Evolutionary conservation across 1,284 basidiomycete species (phyloP).

Genomic region (Mycocalia duriaeana): DNA sequence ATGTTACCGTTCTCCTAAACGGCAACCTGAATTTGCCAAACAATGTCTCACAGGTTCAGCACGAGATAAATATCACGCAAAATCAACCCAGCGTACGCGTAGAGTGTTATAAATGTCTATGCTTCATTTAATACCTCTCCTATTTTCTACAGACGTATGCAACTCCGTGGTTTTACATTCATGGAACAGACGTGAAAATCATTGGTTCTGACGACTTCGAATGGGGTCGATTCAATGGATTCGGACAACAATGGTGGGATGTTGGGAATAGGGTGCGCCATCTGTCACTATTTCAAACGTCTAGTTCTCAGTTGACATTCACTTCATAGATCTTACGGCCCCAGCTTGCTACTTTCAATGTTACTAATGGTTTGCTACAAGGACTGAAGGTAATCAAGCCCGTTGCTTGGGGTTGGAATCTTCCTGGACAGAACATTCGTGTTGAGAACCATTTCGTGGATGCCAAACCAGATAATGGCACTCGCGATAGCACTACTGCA

Average conservation of each 20-base stretch:
- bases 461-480: slow-evolving; percentile 36
- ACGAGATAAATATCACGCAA: slow-evolving; percentile 26
- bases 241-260: slow-evolving; percentile 48
- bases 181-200: slow-evolving; percentile 31
- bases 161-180: slow-evolving; percentile 40
- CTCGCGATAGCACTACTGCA: slow-evolving; percentile 30
- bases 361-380: slow-evolving; percentile 34
- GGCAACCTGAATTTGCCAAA: slow-evolving; percentile 43
- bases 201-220: slow-evolving; percentile 30
- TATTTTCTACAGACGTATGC: slow-evolving; percentile 28
- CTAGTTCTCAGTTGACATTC: neutral
- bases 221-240: slow-evolving; percentile 36
- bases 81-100: slow-evolving; percentile 28
- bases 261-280: slow-evolving; percentile 32
- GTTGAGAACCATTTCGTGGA: slow-evolving; percentile 42
- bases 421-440: slow-evolving; percentile 39
- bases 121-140: neutral
- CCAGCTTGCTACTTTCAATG: slow-evolving; percentile 43
- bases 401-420: slow-evolving; percentile 43
- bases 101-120: neutral
- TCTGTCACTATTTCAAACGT: neutral
- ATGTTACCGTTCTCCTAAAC: slow-evolving; percentile 38
- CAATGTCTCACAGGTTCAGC: slow-evolving; percentile 37
- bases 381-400: slow-evolving; percentile 45
- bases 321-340: slow-evolving; percentile 32